A percentile compares a stretch with the other conserved stretches of the same genome.
These are phyloP conservation scores for Thelonectria discophora DNA, from an alignment of 2,329 filamentous ascomycete species.

Conservation along the genomic window DNA sequence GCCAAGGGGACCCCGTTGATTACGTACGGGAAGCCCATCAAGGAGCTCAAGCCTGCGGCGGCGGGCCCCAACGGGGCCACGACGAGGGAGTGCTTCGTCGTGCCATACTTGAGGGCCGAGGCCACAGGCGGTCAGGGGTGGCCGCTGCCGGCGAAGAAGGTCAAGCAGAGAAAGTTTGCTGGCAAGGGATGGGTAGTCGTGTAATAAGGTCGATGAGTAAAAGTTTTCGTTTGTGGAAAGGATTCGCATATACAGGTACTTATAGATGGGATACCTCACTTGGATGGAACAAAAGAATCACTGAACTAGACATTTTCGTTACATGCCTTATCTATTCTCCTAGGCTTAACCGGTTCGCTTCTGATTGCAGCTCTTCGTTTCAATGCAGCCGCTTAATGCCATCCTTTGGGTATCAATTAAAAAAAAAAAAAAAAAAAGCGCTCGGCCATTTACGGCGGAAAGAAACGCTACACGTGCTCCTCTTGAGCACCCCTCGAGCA, in stretches of 20 bases:
- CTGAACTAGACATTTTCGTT: neutral
- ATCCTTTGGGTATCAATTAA: slow-evolving; percentile 40
- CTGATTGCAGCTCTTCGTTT: neutral
- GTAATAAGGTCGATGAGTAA: slow-evolving; percentile 41
- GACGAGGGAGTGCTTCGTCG: slow-evolving; percentile 81
- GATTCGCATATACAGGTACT: slow-evolving; percentile 11
- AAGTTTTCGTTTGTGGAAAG: slow-evolving; percentile 11
- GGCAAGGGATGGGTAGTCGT: slow-evolving; percentile 80
- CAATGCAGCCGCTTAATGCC: slow-evolving; percentile 1
- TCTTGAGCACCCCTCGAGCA: slow-evolving; percentile 27
- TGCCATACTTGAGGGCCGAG: slow-evolving; percentile 78
- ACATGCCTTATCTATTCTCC: neutral
- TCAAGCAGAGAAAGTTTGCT: slow-evolving; percentile 78
- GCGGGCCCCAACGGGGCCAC: slow-evolving; percentile 47
- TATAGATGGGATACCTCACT: slow-evolving; percentile 38
- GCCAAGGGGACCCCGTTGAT: slow-evolving; percentile 87
- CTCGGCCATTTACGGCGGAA: neutral
- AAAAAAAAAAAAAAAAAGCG: slow-evolving; percentile 23
- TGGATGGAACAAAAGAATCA: slow-evolving; percentile 16
- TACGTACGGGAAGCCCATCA: slow-evolving; percentile 88
- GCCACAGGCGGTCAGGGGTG: slow-evolving; percentile 75
- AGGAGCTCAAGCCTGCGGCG: slow-evolving; percentile 69
- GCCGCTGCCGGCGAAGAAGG: slow-evolving; percentile 86
- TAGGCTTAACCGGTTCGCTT: neutral
- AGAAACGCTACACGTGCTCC: slow-evolving; percentile 13